phyloP scores from a whole-genome alignment of 495 filamentous ascomycete genomes.

The Aspergillus egyptiacus region DNA sequence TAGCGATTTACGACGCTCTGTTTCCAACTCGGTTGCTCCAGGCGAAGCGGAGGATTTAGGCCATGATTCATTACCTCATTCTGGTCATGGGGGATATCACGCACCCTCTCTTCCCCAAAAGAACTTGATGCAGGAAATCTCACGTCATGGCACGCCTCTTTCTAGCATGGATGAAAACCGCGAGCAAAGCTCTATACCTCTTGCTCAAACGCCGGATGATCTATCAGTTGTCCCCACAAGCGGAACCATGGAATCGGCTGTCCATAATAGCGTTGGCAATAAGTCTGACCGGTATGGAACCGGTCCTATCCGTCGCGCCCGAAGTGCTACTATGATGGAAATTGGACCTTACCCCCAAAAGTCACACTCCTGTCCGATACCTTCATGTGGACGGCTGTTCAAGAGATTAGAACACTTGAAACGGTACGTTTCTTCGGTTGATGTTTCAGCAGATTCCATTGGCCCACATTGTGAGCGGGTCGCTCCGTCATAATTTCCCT shows the following conservation, averaged over 20 bases:
- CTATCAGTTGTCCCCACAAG: slow-evolving; percentile 58
- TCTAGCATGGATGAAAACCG: slow-evolving; percentile 74
- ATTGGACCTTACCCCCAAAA: slow-evolving; percentile 95
- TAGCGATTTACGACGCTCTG: slow-evolving; percentile 84
- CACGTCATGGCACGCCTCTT: slow-evolving; percentile 81
- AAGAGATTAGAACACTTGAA: slow-evolving; percentile 99
- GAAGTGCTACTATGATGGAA: slow-evolving; percentile 95
- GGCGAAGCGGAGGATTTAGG: slow-evolving; percentile 70
- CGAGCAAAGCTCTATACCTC: slow-evolving; percentile 56
- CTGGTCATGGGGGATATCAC: slow-evolving; percentile 51
- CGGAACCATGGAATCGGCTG: slow-evolving; percentile 51
- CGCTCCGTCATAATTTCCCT: slow-evolving; percentile 38
- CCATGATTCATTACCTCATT: slow-evolving; percentile 52
- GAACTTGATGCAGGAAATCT: slow-evolving; percentile 73
- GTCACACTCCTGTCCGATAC: slow-evolving; percentile 97
- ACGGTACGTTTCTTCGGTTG: slow-evolving; percentile 59
- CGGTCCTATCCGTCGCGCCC: slow-evolving; percentile 78
- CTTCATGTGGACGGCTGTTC: slow-evolving; percentile 92
- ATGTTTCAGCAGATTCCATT: slow-evolving; percentile 19
- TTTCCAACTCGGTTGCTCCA: slow-evolving; percentile 83
- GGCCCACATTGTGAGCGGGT: slow-evolving; percentile 17
- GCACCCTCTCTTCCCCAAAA: slow-evolving; percentile 66
- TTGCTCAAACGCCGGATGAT: slow-evolving; percentile 62
- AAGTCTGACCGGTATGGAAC: slow-evolving; percentile 58
- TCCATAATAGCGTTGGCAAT: slow-evolving; percentile 54